Base-by-base conservation (phyloP, 2,329 filamentous ascomycete species). In the Pseudogymnoascus sp. region DNA sequence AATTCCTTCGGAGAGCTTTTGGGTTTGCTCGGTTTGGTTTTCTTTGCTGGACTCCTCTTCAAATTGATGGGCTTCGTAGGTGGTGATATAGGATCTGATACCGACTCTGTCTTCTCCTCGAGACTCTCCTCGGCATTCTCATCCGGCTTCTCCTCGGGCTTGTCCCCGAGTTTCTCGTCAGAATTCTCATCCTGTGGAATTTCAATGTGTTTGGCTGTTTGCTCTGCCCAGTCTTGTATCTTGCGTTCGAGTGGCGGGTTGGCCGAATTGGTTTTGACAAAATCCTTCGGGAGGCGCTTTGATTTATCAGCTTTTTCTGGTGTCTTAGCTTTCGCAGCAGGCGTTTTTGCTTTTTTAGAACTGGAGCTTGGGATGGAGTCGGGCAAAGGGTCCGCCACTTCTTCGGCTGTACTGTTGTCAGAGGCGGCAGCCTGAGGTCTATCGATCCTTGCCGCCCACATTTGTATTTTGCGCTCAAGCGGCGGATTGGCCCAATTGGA, bases 221-320 rank as follows among this genome's bases (percentile, higher is more conserved):
- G 63, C 39, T 67, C 66, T 0, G 82, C 82, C 84, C 83, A 86
- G 55, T 83, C 79, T 64, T 80, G 78, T 63, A 86, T 80, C 69
- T 85, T 86, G 65, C 74, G 80, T 52, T 81, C 76, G 3, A 83
- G 75, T 0, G 79, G 72, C 2, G 82, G 81, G 65, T 83, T 84
- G 33, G 75, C 74, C 5, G 76, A 74, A 1, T 80, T 79, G 19
- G 74, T 75, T 61, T 78, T 74, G 12, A 83, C 68, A 63, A 85
- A 85, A 62, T 83, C 76, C 65, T 81, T 83, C 0, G 82, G 82
- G n/a, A 85, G 76, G 74, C n/a, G 71, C 65, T 10, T 68, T 64
- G 9, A 69, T 10, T 71, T 70, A 62, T 72, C 75, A 61, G 73
- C 76, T 0, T 77, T 71, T 7, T 78, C 73, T 60, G 72, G 78